Evolutionary conservation across 805 yeast genomes (phyloP).

Genomic region (Pichia insulana): DNA sequence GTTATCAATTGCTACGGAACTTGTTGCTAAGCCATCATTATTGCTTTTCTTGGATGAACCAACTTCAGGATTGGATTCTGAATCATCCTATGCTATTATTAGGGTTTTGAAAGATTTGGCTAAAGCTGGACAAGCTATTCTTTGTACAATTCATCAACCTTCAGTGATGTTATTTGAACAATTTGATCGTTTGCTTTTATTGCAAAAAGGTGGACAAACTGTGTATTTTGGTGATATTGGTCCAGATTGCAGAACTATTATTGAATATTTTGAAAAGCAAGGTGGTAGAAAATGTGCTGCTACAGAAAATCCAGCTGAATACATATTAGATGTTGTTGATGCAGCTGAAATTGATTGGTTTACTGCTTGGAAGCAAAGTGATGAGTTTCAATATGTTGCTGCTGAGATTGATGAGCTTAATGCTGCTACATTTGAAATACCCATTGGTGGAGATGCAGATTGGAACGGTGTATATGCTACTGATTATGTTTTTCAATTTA

Average conservation of each 20-base stretch:
- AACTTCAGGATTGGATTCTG: slow-evolving; percentile 50
- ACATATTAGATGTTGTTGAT: slow-evolving; percentile 66
- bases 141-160: slow-evolving; percentile 48
- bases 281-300: slow-evolving; percentile 60
- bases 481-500: slow-evolving; percentile 32
- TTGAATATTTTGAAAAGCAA: slow-evolving; percentile 36
- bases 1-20: slow-evolving; percentile 45
- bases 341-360: slow-evolving; percentile 59
- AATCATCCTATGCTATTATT: slow-evolving; percentile 50
- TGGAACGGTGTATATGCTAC: slow-evolving; percentile 32
- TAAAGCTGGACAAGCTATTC: slow-evolving; percentile 44
- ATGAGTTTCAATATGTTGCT: slow-evolving; percentile 22
- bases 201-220: slow-evolving; percentile 45
- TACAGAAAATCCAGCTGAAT: slow-evolving; percentile 68
- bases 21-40: slow-evolving; percentile 45
- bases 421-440: slow-evolving; percentile 8
- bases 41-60: slow-evolving; percentile 51
- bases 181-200: slow-evolving; percentile 35
- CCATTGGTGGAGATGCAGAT: slow-evolving; percentile 22
- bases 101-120: slow-evolving; percentile 42
- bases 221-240: slow-evolving; percentile 49
- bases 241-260: slow-evolving; percentile 33
- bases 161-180: slow-evolving; percentile 38
- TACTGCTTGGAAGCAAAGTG: slow-evolving; percentile 45
- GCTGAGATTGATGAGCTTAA: slow-evolving; percentile 24